A percentile compares a stretch with the other conserved stretches of the same genome.
phyloP scores from a whole-genome alignment of 257 asterid genomes.

The Przewalskia tangutica region DNA sequence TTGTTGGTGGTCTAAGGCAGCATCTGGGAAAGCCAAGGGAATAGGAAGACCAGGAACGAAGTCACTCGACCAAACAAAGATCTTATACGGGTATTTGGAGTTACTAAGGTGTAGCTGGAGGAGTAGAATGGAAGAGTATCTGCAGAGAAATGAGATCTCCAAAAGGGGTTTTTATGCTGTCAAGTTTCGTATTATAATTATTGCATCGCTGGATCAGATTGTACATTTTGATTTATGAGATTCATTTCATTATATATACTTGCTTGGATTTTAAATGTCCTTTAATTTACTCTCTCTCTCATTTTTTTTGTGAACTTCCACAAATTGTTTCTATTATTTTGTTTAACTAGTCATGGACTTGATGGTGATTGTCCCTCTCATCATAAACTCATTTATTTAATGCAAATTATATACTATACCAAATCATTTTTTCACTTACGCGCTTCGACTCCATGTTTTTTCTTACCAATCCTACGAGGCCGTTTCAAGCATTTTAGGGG shows the following conservation, averaged over 20 bases:
- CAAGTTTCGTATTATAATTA: constrained; percentile 29
- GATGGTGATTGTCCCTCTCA: not conserved
- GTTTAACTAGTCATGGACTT: constrained; percentile 17
- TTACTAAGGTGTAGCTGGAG: too few relatives aligned
- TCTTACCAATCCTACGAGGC: not conserved
- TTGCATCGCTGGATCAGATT: constrained; percentile 93
- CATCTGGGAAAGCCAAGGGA: too few relatives aligned
- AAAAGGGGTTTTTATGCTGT: constrained; percentile 23
- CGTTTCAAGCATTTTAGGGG: too few relatives aligned
- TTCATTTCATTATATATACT: constrained; percentile 18
- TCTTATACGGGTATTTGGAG: too few relatives aligned
- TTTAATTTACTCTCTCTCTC: not conserved
- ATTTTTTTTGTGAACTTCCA: constrained; percentile 30
- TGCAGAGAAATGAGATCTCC: constrained; percentile 14
- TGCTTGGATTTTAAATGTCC: constrained; percentile 25
- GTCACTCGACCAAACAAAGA: too few relatives aligned
- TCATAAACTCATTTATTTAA: not conserved
- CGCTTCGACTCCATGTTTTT: not conserved
- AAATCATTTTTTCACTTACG: not conserved
- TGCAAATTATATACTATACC: not conserved
- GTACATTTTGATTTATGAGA: constrained; percentile 40
- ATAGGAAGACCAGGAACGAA: too few relatives aligned
- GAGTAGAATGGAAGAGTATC: not conserved
- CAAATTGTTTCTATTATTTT: constrained; percentile 8
- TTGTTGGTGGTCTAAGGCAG: not conserved